Conservation (phyloP, 495 filamentous ascomycete genomes). For the Xylaria bambusicola region DNA sequence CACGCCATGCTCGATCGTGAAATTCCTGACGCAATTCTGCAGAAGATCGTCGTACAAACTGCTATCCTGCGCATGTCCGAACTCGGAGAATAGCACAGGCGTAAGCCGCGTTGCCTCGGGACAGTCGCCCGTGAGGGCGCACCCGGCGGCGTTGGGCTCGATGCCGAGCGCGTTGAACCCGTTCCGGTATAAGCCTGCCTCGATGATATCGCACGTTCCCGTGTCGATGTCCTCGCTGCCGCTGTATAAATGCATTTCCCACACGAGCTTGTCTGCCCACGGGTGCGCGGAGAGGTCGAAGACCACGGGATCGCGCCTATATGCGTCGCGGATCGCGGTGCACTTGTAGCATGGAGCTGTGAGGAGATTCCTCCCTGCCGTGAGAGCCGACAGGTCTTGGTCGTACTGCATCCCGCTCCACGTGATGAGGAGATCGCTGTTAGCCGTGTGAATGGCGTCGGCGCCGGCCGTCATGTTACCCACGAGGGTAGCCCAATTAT, state of each 20-base stretch:
- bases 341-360: constrained; percentile 47
- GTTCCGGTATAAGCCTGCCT: constrained; percentile 45
- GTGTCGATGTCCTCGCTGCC: constrained; percentile 42
- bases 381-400: constrained; percentile 50
- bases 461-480: constrained; percentile 51
- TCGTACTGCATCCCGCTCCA: constrained; percentile 59
- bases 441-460: constrained; percentile 48
- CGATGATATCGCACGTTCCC: constrained; percentile 46
- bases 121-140: constrained; percentile 31
- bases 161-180: constrained; percentile 52
- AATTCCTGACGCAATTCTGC: constrained; percentile 48
- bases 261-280: constrained; percentile 51
- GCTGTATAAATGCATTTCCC: constrained; percentile 58
- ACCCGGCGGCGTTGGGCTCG: constrained; percentile 31
- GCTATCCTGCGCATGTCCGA: constrained; percentile 44
- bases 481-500: constrained; percentile 56
- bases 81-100: constrained; percentile 54
- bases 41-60: constrained; percentile 45
- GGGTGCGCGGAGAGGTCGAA: constrained; percentile 32
- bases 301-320: constrained; percentile 29
- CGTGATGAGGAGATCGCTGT: constrained; percentile 55
- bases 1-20: constrained; percentile 46
- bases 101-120: constrained; percentile 32
- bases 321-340: constrained; percentile 41
- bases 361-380: constrained; percentile 40